phyloP scores from a whole-genome alignment of 148 eudicot species.

The Rhododendron mucronatum region DNA sequence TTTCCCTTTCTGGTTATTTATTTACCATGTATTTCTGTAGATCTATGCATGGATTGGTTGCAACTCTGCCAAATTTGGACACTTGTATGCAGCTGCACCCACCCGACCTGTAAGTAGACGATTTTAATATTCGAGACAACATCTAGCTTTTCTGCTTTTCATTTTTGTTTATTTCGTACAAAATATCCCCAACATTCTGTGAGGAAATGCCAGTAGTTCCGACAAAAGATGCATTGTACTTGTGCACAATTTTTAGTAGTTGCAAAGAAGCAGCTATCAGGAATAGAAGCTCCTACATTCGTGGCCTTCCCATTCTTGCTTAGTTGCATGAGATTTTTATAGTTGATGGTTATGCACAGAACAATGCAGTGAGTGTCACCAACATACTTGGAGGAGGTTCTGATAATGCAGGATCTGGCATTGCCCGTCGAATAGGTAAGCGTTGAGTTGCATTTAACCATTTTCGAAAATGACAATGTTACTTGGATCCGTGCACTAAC shows the following conservation, averaged over 20 bases:
- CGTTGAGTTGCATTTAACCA: background rate
- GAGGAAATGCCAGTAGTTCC: background rate
- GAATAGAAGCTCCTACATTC: background rate
- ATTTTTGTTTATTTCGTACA: background rate
- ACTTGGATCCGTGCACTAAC: slow-evolving; percentile 9
- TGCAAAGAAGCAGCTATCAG: background rate
- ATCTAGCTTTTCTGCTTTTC: background rate
- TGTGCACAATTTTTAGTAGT: background rate
- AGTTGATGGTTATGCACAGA: slow-evolving; percentile 34
- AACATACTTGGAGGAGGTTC: slow-evolving; percentile 68
- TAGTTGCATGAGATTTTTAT: background rate
- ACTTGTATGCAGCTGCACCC: slow-evolving; percentile 54
- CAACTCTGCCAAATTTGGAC: slow-evolving; percentile 53
- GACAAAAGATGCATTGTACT: background rate
- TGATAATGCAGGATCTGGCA: slow-evolving; percentile 85
- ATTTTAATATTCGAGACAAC: background rate
- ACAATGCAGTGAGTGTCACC: slow-evolving; percentile 63
- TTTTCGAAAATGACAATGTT: background rate
- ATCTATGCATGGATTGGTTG: slow-evolving; percentile 66
- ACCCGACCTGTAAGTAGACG: slow-evolving; percentile 48
- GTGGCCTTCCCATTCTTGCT: background rate
- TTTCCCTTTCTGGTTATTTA: background rate
- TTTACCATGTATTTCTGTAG: slow-evolving; percentile 16
- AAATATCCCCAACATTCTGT: background rate
- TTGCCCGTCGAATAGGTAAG: slow-evolving; percentile 81